A percentile compares a stretch with the other conserved stretches of the same genome.
These are phyloP conservation scores for Wickerhamiella allomyrinae DNA, from an alignment of 805 yeast genomes.

Conservation along the genomic window DNA sequence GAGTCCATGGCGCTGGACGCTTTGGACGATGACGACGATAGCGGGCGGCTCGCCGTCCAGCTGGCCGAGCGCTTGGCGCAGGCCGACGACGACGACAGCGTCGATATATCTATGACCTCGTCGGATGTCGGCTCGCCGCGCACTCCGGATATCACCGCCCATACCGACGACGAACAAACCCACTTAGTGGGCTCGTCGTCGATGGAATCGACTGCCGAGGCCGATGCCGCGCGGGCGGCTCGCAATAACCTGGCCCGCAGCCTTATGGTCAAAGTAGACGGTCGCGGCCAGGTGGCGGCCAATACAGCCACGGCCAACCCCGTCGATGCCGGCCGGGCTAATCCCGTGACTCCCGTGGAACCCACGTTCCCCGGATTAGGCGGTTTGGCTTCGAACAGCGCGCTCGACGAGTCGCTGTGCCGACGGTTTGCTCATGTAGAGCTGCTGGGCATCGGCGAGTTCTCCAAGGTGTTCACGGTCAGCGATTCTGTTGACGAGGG, in stretches of 20 bases:
- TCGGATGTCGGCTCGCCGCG: constrained; percentile 13
- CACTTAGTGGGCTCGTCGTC: constrained; percentile 1
- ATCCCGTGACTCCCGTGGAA: neutral
- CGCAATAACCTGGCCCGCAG: neutral
- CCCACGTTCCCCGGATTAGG: neutral
- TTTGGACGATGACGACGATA: constrained; percentile 1
- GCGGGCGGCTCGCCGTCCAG: neutral
- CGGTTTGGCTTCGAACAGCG: neutral
- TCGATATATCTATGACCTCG: constrained; percentile 5
- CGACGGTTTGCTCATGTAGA: constrained; percentile 45
- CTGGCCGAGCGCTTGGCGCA: neutral
- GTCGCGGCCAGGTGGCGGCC: neutral
- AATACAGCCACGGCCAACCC: too few relatives aligned
- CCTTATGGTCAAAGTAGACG: neutral
- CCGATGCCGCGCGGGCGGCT: neutral
- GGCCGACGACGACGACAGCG: too few relatives aligned
- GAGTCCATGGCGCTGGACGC: neutral
- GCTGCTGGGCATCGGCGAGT: constrained; percentile 73
- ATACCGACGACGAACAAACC: neutral
- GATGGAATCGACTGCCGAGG: constrained; percentile 1
- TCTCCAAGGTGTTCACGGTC: constrained; percentile 77
- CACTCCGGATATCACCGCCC: constrained; percentile 15
- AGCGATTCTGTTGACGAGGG: constrained; percentile 8
- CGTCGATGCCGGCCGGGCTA: neutral
- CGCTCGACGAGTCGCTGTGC: neutral